Conservation (phyloP, 495 filamentous ascomycete genomes). For the Hypoxylon trugodes region DNA sequence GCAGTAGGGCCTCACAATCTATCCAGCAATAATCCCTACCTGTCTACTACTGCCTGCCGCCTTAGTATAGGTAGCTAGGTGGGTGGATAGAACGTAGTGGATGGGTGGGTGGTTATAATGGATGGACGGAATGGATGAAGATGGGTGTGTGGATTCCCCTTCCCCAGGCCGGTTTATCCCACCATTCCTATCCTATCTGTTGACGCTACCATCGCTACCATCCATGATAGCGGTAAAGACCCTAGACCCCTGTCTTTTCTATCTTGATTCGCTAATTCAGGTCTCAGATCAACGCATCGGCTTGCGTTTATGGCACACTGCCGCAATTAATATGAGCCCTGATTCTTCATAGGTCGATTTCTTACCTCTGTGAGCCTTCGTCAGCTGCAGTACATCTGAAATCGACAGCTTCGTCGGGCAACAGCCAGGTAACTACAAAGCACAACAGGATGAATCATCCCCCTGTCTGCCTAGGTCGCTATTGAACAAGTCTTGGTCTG, state of each 20-base stretch:
- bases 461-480: conserved; percentile 20
- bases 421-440: not conserved
- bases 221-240: conserved; percentile 26
- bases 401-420: conserved; percentile 7
- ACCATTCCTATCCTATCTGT: not conserved
- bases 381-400: conserved; percentile 20
- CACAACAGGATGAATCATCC: conserved; percentile 5
- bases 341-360: conserved; percentile 15
- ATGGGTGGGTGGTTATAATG: no score
- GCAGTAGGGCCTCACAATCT: no score
- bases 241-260: conserved; percentile 15
- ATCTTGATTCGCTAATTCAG: conserved; percentile 33
- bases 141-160: no score
- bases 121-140: no score
- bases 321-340: conserved; percentile 27
- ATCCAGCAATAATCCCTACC: no score
- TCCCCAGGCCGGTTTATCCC: conserved; percentile 13
- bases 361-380: conserved; percentile 10
- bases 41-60: conserved; percentile 2
- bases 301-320: conserved; percentile 17
- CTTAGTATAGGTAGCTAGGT: conserved; percentile 1
- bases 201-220: conserved; percentile 4
- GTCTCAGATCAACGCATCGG: conserved; percentile 28
- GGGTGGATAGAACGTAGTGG: no score
- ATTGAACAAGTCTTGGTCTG: no score